Evolutionary conservation across 2,329 filamentous ascomycete genomes (phyloP).

Genomic region (Nigrospora oryzae): DNA sequence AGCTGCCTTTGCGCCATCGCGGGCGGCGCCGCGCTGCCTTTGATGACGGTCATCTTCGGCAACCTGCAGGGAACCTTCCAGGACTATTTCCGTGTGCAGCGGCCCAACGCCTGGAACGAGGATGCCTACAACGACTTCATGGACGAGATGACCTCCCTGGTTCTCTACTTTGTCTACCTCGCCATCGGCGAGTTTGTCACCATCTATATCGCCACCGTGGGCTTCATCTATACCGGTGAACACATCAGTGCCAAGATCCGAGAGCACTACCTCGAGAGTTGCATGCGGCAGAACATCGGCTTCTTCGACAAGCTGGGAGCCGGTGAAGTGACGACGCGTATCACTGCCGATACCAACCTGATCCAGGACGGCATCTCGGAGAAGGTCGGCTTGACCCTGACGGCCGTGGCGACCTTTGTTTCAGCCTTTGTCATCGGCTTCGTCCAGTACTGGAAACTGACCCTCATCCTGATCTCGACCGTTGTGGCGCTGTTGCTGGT

Average conservation of each 20-base stretch:
- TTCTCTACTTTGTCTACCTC: constrained; percentile 80
- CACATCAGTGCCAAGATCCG: constrained; percentile 73
- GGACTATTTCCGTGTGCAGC: constrained; percentile 40
- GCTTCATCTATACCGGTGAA: constrained; percentile 83
- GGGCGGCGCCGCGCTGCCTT: constrained; percentile 65
- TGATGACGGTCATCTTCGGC: constrained; percentile 79
- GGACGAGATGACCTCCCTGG: constrained; percentile 49
- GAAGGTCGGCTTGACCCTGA: constrained; percentile 72
- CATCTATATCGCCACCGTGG: constrained; percentile 72
- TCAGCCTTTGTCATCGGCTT: constrained; percentile 89
- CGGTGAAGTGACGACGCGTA: constrained; percentile 88
- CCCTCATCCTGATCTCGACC: constrained; percentile 75
- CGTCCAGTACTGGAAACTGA: constrained; percentile 86
- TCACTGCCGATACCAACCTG: constrained; percentile 88
- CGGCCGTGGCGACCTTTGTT: constrained; percentile 73
- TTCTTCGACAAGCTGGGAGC: constrained; percentile 91
- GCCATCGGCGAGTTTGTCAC: constrained; percentile 72
- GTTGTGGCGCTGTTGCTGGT: constrained; percentile 70
- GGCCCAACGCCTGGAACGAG: constrained; percentile 12
- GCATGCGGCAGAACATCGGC: constrained; percentile 80
- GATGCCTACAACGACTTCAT: constrained; percentile 48
- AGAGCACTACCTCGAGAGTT: constrained; percentile 74
- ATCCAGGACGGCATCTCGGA: constrained; percentile 92
- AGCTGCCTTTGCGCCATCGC: constrained; percentile 58
- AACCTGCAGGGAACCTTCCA: constrained; percentile 66